A percentile compares a stretch with the other conserved stretches of the same genome.
These are phyloP conservation scores for Phytophthora melonis DNA, from an alignment of 352 stramenopile genomes.

Conservation along the genomic window DNA sequence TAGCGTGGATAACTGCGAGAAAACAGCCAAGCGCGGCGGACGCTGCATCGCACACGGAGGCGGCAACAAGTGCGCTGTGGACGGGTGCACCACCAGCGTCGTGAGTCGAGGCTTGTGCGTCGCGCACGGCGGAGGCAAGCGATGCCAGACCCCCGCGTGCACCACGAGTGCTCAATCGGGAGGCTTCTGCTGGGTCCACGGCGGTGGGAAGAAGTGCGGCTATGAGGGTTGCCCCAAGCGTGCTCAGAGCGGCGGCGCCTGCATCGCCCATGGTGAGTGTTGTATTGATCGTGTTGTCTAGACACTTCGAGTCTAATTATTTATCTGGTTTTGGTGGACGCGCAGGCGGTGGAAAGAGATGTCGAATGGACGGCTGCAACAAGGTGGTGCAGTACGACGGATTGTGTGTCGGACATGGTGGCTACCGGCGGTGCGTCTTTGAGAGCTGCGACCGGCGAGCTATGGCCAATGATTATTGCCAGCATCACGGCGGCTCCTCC, in stretches of 20 bases:
- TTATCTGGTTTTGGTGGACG: not conserved
- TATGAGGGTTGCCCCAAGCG: constrained; percentile 51
- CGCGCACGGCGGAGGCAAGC: constrained; percentile 62
- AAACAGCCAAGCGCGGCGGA: constrained; percentile 57
- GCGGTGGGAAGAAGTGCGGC: constrained; percentile 69
- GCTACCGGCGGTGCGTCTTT: constrained; percentile 56
- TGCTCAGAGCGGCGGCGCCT: constrained; percentile 59
- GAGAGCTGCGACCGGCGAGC: constrained; percentile 47
- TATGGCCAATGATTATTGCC: constrained; percentile 58
- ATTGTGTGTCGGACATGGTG: constrained; percentile 58
- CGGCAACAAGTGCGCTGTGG: constrained; percentile 57
- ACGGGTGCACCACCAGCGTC: constrained; percentile 56
- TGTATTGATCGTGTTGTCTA: not conserved
- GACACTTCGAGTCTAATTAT: not conserved
- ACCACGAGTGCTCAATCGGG: constrained; percentile 47
- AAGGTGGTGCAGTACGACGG: constrained; percentile 61
- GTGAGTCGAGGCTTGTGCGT: constrained; percentile 68
- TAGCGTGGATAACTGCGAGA: constrained; percentile 47
- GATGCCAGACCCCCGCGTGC: constrained; percentile 38
- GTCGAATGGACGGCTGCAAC: constrained; percentile 42
- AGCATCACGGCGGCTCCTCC: constrained; percentile 52
- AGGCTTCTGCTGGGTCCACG: constrained; percentile 56
- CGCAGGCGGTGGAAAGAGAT: constrained; percentile 50
- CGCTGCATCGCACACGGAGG: constrained; percentile 62
- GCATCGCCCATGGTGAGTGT: constrained; percentile 55